Percentiles rank a stretch among this genome's conserved stretches.
Conservation (phyloP, 768 basidiomycete species). For the Tylopilus intermedius region DNA sequence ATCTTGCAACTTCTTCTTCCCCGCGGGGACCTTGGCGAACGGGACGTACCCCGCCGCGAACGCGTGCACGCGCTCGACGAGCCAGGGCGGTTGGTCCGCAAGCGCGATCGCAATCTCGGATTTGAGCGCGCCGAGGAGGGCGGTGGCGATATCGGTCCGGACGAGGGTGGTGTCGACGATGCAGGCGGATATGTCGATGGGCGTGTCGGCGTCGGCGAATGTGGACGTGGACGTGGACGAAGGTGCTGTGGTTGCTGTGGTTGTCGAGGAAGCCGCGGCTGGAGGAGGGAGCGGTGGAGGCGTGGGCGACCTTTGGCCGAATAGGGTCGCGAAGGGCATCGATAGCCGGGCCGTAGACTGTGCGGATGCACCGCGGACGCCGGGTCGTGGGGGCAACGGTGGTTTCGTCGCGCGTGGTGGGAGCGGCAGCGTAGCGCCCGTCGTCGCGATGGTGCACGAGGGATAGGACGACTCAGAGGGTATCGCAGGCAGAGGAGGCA, state of each 20-base stretch:
- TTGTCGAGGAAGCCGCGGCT: neutral
- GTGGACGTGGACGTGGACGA: constrained; percentile 11
- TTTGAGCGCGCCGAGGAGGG: constrained; percentile 49
- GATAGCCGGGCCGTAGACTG: constrained; percentile 45
- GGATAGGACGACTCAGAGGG: constrained; percentile 43
- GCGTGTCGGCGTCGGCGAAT: constrained; percentile 31
- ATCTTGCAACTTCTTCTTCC: constrained; percentile 31
- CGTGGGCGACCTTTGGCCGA: constrained; percentile 42
- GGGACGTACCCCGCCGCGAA: constrained; percentile 55
- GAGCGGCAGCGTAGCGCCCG: constrained; percentile 32
- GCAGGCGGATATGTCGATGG: constrained; percentile 56
- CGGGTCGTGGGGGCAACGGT: constrained; percentile 39
- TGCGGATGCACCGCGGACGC: constrained; percentile 11
- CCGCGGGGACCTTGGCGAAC: constrained; percentile 38
- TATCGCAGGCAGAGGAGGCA: constrained; percentile 51
- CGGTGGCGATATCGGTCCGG: constrained; percentile 48
- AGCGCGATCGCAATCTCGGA: constrained; percentile 50
- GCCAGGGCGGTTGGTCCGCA: constrained; percentile 49
- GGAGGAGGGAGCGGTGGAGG: constrained; percentile 24
- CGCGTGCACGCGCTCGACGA: constrained; percentile 52
- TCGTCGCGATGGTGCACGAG: constrained; percentile 39
- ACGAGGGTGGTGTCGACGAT: constrained; percentile 51
- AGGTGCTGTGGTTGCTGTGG: constrained; percentile 2
- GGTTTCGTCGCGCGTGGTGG: constrained; percentile 44
- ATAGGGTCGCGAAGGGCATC: constrained; percentile 80